phyloP scores from a whole-genome alignment of 257 asterid species.

The Nicotiana benthamiana region DNA sequence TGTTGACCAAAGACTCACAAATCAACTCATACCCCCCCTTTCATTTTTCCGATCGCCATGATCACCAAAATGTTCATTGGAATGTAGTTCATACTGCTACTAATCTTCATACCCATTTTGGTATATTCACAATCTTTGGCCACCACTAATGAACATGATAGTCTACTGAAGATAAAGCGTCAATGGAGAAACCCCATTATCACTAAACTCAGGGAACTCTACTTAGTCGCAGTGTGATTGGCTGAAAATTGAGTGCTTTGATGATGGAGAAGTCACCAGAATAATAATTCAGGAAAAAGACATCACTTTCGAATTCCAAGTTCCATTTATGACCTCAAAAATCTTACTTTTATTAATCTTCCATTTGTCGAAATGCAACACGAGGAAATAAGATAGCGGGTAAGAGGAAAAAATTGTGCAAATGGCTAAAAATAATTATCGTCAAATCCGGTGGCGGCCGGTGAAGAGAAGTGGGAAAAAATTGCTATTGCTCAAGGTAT shows the following conservation, averaged over 20 bases:
- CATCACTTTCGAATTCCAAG: conserved; percentile 38
- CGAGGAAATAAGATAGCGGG: too few species aligned
- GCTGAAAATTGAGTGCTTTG: conserved; percentile 29
- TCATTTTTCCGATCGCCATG: background rate
- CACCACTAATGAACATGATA: conserved; percentile 26
- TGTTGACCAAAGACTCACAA: background rate
- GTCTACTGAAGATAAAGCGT: conserved; percentile 23
- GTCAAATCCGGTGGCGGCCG: too few species aligned
- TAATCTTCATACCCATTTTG: conserved; percentile 13
- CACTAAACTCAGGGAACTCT: conserved; percentile 11
- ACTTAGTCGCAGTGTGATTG: conserved; percentile 27
- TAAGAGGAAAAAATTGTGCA: too few species aligned
- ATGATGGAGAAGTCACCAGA: conserved; percentile 38
- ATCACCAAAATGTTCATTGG: background rate
- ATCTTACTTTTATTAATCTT: conserved; percentile 45
- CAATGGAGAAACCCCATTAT: conserved; percentile 14
- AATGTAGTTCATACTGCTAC: conserved; percentile 8
- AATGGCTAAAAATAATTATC: too few species aligned
- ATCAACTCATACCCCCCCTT: background rate
- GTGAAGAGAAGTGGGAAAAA: too few species aligned
- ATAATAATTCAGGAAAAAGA: conserved; percentile 15
- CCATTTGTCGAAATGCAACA: too few species aligned
- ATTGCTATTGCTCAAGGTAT: too few species aligned
- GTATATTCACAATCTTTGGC: conserved; percentile 42
- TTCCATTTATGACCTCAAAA: conserved; percentile 37